Percentiles rank a stretch among this genome's conserved stretches.
These are phyloP conservation scores for Pelargonium hybrid DNA, from an alignment of 441 rosid genomes.

Conservation along the genomic window DNA sequence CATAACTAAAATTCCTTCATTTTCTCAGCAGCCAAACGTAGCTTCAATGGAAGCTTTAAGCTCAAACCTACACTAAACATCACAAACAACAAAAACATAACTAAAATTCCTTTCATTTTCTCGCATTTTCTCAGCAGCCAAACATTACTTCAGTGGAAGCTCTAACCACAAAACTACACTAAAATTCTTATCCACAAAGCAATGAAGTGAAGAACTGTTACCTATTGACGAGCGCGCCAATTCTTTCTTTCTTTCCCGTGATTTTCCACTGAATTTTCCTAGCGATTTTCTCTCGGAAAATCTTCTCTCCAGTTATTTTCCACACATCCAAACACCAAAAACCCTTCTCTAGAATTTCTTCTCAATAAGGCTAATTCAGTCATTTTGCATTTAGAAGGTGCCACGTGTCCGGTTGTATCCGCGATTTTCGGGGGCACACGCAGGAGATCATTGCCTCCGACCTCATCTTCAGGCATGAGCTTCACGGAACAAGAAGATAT, in stretches of 20 bases:
- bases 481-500: not conserved
- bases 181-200: not conserved
- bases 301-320: not conserved
- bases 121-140: slow-evolving; percentile 5
- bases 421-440: not conserved
- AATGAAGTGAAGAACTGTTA: not conserved
- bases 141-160: slow-evolving; percentile 4
- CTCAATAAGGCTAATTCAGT: not conserved
- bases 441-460: slow-evolving; percentile 7
- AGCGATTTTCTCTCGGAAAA: not conserved
- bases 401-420: slow-evolving; percentile 16
- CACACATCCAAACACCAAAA: slow-evolving; percentile 6
- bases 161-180: not conserved
- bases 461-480: slow-evolving; percentile 24
- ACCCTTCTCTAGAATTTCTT: too few relatives aligned
- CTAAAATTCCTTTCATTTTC: not conserved
- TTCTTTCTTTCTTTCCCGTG: too few relatives aligned
- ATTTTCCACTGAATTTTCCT: not conserved
- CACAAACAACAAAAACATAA: not conserved
- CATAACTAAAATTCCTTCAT: not conserved
- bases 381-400: not conserved
- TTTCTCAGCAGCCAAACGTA: slow-evolving; percentile 13
- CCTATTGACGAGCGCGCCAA: not conserved
- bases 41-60: not conserved
- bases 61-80: not conserved